These are phyloP conservation scores for Moricandia arvensis DNA, from an alignment of 345 rosid genomes.

Conservation along the genomic window DNA sequence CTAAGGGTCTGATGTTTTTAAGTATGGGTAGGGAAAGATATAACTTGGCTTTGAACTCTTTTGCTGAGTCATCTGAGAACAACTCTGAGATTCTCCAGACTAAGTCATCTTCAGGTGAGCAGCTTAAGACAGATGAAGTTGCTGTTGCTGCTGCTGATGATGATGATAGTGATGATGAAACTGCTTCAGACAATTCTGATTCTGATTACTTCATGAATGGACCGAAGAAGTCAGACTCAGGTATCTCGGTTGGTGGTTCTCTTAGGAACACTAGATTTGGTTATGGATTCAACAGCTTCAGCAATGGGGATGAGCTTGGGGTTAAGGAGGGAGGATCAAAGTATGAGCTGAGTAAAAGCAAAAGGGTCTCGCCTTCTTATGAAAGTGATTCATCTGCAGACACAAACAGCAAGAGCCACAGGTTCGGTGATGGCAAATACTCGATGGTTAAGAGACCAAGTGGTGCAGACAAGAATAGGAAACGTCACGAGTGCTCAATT, in stretches of 20 bases:
- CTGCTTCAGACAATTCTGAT: slow-evolving; percentile 55
- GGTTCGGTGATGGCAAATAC: slow-evolving; percentile 32
- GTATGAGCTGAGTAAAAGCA: slow-evolving; percentile 45
- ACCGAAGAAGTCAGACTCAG: slow-evolving; percentile 56
- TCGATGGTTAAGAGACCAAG: slow-evolving; percentile 35
- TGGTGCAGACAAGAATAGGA: slow-evolving; percentile 45
- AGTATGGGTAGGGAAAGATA: slow-evolving; percentile 53
- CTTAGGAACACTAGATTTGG: slow-evolving; percentile 29
- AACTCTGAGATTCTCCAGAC: slow-evolving; percentile 58
- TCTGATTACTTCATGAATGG: slow-evolving; percentile 63
- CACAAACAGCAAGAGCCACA: slow-evolving; percentile 26
- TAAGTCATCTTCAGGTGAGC: slow-evolving; percentile 48
- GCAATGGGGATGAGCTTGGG: not conserved
- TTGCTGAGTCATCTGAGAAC: slow-evolving; percentile 65
- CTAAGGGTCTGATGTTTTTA: slow-evolving; percentile 65
- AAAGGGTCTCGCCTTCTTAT: slow-evolving; percentile 33
- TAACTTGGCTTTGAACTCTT: slow-evolving; percentile 39
- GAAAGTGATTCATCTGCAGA: slow-evolving; percentile 43
- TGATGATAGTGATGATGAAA: slow-evolving; percentile 24
- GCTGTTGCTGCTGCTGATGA: not conserved
- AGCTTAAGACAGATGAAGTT: slow-evolving; percentile 31
- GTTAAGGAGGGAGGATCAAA: slow-evolving; percentile 15
- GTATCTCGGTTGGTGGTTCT: slow-evolving; percentile 43
- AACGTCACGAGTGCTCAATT: slow-evolving; percentile 74
- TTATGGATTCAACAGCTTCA: slow-evolving; percentile 37